phyloP scores from a whole-genome alignment of 345 rosid species.

The Gossypium turneri region DNA sequence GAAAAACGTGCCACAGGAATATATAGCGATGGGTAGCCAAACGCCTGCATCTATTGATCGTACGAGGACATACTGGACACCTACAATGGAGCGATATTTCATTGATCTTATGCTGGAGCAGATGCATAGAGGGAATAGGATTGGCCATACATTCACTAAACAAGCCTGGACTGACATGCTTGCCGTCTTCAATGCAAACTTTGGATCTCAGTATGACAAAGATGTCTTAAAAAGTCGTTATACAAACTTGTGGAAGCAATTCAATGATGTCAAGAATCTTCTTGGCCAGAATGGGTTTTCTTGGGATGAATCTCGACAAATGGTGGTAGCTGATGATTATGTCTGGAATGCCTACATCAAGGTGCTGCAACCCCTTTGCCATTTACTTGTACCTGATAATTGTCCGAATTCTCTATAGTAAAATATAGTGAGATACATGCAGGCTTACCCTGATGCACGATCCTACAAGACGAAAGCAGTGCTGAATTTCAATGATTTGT shows the following conservation, averaged over 20 bases:
- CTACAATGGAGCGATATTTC: conserved; percentile 79
- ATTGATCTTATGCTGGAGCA: conserved; percentile 88
- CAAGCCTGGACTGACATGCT: conserved; percentile 87
- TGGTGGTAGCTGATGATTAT: conserved; percentile 64
- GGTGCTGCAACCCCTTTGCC: conserved; percentile 33
- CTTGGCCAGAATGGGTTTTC: conserved; percentile 67
- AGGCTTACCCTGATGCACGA: conserved; percentile 73
- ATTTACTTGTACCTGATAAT: conserved; percentile 1
- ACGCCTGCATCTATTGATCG: conserved; percentile 46
- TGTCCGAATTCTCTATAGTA: background rate
- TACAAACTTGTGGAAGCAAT: conserved; percentile 74
- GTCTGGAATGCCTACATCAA: conserved; percentile 61
- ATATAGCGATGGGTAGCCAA: conserved; percentile 38
- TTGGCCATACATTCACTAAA: conserved; percentile 78
- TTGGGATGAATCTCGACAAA: conserved; percentile 72
- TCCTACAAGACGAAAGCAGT: conserved; percentile 67
- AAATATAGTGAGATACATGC: conserved; percentile 26
- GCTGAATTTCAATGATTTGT: conserved; percentile 62
- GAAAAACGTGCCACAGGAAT: background rate
- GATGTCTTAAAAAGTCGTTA: conserved; percentile 74
- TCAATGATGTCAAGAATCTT: conserved; percentile 64
- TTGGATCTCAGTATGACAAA: conserved; percentile 74
- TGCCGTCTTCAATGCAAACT: conserved; percentile 51
- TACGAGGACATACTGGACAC: conserved; percentile 80
- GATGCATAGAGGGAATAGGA: conserved; percentile 64